These are phyloP conservation scores for Globisporangium splendens DNA, from an alignment of 352 stramenopile species.

Conservation along the genomic window DNA sequence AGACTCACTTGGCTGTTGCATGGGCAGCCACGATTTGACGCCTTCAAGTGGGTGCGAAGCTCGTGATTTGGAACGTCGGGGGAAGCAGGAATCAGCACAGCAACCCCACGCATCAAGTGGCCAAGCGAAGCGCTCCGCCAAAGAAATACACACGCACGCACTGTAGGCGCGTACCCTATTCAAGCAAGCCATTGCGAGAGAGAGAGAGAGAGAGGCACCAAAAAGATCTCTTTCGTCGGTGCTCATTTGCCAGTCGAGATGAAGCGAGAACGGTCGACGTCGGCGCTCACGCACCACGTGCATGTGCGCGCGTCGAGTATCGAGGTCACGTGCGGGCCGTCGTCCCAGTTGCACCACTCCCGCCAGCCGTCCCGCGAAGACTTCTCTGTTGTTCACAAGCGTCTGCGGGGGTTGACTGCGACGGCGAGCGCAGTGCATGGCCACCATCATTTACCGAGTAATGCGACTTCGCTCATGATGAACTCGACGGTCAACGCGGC, in stretches of 20 bases:
- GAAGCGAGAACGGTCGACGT: slow-evolving; percentile 45
- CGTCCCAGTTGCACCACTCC: slow-evolving; percentile 6
- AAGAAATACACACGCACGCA: too few relatives aligned
- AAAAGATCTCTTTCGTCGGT: too few relatives aligned
- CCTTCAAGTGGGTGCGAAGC: not conserved
- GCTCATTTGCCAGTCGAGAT: slow-evolving; percentile 10
- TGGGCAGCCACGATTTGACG: not conserved
- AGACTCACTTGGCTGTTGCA: not conserved
- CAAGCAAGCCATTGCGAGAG: not conserved
- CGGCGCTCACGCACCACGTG: slow-evolving; percentile 18
- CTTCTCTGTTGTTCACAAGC: slow-evolving; percentile 37
- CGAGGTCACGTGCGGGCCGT: slow-evolving; percentile 13
- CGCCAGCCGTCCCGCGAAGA: slow-evolving; percentile 20
- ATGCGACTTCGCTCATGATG: not conserved
- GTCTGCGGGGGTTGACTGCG: slow-evolving; percentile 21
- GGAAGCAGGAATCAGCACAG: too few relatives aligned
- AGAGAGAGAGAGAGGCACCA: not conserved
- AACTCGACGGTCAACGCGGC: slow-evolving; percentile 1
- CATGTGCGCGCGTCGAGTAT: slow-evolving; percentile 18
- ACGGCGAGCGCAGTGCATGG: slow-evolving; percentile 7
- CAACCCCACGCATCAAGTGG: too few relatives aligned
- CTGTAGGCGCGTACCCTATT: too few relatives aligned
- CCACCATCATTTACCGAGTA: not conserved
- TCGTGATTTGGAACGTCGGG: not conserved
- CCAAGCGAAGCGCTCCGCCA: too few relatives aligned